These are phyloP conservation scores for Yamadazyma scolyti DNA, from an alignment of 805 yeast genomes.

Conservation along the genomic window DNA sequence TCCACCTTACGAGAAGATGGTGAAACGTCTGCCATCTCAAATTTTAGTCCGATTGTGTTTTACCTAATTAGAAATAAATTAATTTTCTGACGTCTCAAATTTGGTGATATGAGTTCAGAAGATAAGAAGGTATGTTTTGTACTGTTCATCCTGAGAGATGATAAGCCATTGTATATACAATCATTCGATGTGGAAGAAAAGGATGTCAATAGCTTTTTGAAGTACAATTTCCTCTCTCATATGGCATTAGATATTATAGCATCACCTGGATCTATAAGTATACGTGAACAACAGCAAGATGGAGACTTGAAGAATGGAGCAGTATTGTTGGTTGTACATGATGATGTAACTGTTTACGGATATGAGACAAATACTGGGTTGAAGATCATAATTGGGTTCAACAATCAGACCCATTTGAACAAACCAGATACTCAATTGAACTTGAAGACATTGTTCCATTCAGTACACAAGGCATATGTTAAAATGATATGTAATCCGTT, in stretches of 20 bases:
- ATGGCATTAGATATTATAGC: conserved; percentile 71
- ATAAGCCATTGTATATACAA: conserved; percentile 60
- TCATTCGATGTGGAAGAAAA: conserved; percentile 33
- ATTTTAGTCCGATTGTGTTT: background rate
- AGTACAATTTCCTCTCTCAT: conserved; percentile 69
- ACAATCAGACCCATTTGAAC: conserved; percentile 10
- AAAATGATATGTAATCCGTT: conserved; percentile 63
- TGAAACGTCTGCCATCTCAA: conserved; percentile 6
- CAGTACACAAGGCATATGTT: conserved; percentile 53
- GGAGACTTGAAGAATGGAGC: conserved; percentile 19
- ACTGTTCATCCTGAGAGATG: conserved; percentile 54
- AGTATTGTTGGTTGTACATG: conserved; percentile 60
- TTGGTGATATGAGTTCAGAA: conserved; percentile 5
- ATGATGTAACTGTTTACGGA: conserved; percentile 65
- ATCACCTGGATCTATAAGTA: conserved; percentile 42
- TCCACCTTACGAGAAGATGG: conserved; percentile 30
- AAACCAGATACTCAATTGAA: conserved; percentile 3
- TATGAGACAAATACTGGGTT: conserved; percentile 65
- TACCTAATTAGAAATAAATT: background rate
- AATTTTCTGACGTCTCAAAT: background rate
- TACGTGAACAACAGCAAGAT: conserved; percentile 34
- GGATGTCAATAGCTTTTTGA: conserved; percentile 44
- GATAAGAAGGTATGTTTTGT: conserved; percentile 43
- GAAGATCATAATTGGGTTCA: conserved; percentile 57
- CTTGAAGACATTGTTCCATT: conserved; percentile 22